These are phyloP conservation scores for Alternaria longipes DNA, from an alignment of 2,329 filamentous ascomycete species.

Conservation along the genomic window DNA sequence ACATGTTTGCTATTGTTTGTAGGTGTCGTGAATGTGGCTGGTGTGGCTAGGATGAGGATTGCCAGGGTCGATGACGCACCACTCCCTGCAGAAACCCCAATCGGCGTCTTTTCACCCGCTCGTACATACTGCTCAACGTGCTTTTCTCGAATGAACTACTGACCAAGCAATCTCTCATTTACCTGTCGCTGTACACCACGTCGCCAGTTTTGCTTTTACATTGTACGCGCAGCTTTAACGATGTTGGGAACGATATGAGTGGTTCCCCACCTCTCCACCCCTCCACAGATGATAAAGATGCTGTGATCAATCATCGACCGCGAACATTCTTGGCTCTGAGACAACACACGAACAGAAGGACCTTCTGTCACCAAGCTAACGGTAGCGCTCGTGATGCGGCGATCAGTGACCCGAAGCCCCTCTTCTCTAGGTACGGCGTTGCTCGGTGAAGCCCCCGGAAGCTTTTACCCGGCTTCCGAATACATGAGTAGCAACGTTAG, in stretches of 20 bases:
- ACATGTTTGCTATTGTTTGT: not conserved
- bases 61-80: conserved; percentile 1
- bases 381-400: not conserved
- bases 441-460: not conserved
- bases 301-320: not conserved
- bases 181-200: not conserved
- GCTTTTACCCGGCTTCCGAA: not conserved
- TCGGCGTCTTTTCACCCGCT: not conserved
- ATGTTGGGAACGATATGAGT: not conserved
- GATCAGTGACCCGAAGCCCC: not conserved
- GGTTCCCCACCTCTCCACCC: not conserved
- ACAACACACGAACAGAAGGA: not conserved
- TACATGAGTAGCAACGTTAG: not conserved
- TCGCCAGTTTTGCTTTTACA: not conserved
- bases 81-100: not conserved
- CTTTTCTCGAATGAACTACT: not conserved
- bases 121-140: not conserved
- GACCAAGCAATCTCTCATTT: too few relatives aligned
- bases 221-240: not conserved
- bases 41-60: not conserved
- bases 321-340: not conserved
- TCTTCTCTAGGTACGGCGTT: not conserved
- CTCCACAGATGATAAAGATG: not conserved
- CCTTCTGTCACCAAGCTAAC: not conserved
- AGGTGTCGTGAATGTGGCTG: not conserved